A percentile compares a stretch with the other conserved stretches of the same genome.
These are phyloP conservation scores for Candida ortonii DNA, from an alignment of 805 yeast species.

Conservation along the genomic window DNA sequence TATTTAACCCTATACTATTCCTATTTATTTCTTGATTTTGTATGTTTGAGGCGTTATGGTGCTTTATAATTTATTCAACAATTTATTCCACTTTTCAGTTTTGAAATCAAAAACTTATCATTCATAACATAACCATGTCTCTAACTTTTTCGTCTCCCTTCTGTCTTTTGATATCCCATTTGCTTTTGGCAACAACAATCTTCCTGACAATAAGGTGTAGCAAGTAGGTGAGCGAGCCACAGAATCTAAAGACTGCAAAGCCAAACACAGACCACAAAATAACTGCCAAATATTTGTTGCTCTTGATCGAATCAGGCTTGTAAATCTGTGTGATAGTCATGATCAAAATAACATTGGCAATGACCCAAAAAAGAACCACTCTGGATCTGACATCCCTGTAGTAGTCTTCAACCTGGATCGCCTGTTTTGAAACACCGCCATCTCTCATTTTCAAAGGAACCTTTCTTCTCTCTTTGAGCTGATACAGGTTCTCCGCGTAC, in stretches of 20 bases:
- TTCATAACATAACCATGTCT: slow-evolving; percentile 20
- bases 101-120: slow-evolving; percentile 1
- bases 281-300: slow-evolving; percentile 75
- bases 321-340: slow-evolving; percentile 88
- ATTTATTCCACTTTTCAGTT: background rate
- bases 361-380: slow-evolving; percentile 94
- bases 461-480: slow-evolving; percentile 66
- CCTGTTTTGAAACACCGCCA: slow-evolving; percentile 38
- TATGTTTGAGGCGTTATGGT: slow-evolving; percentile 5
- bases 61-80: slow-evolving; percentile 1
- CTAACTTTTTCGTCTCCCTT: slow-evolving; percentile 17
- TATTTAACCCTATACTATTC: slow-evolving; percentile 2
- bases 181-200: slow-evolving; percentile 30
- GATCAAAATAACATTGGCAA: slow-evolving; percentile 73
- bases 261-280: slow-evolving; percentile 92
- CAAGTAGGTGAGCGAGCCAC: slow-evolving; percentile 76
- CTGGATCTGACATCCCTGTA: slow-evolving; percentile 93
- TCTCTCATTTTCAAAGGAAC: slow-evolving; percentile 51
- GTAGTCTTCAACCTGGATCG: slow-evolving; percentile 67
- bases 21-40: slow-evolving; percentile 6
- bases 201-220: slow-evolving; percentile 37
- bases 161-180: slow-evolving; percentile 28
- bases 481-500: slow-evolving; percentile 70
- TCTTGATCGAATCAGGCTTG: slow-evolving; percentile 57
- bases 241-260: slow-evolving; percentile 75